Evolutionary conservation across 2,329 filamentous ascomycete genomes (phyloP).

Genomic region (Cladosporium sp.): DNA sequence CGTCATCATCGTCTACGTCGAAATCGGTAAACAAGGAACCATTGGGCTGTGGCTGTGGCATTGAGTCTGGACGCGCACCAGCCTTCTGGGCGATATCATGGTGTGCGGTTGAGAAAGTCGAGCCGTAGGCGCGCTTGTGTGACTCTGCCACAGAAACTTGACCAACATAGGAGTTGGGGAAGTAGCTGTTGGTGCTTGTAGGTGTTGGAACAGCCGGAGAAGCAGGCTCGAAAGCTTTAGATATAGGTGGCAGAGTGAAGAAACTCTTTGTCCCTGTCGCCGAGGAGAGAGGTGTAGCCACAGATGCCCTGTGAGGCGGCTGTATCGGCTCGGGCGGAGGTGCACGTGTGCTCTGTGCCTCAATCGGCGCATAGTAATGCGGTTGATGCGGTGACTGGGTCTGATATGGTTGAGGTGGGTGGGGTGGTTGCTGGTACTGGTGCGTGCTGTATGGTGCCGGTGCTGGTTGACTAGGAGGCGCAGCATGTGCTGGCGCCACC

Average conservation of each 20-base stretch:
- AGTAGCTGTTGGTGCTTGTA: conserved; percentile 18
- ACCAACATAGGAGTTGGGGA: conserved; percentile 8
- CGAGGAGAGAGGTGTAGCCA: conserved; percentile 25
- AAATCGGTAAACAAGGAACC: background rate
- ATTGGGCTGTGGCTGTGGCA: background rate
- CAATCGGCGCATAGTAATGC: conserved; percentile 26
- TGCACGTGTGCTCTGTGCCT: conserved; percentile 24
- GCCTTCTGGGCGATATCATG: conserved; percentile 18
- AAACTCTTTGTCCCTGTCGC: conserved; percentile 18
- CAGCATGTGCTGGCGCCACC: conserved; percentile 35
- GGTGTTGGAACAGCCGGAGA: conserved; percentile 45
- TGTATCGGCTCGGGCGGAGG: conserved; percentile 30
- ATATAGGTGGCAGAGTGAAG: conserved; percentile 45
- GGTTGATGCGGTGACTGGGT: conserved; percentile 22
- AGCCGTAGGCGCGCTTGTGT: conserved; percentile 49
- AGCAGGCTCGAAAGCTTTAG: conserved; percentile 45
- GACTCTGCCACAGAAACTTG: conserved; percentile 34
- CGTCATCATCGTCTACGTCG: conserved; percentile 10
- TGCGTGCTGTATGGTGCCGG: conserved; percentile 39
- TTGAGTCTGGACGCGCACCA: conserved; percentile 12
- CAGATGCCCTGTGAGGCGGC: conserved; percentile 29
- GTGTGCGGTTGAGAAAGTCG: conserved; percentile 43
- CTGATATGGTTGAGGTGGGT: conserved; percentile 14
- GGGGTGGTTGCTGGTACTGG: conserved; percentile 26
- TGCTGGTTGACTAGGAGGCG: conserved; percentile 33